Conservation (phyloP, 495 filamentous ascomycete species). For the Neurospora hispaniola region DNA sequence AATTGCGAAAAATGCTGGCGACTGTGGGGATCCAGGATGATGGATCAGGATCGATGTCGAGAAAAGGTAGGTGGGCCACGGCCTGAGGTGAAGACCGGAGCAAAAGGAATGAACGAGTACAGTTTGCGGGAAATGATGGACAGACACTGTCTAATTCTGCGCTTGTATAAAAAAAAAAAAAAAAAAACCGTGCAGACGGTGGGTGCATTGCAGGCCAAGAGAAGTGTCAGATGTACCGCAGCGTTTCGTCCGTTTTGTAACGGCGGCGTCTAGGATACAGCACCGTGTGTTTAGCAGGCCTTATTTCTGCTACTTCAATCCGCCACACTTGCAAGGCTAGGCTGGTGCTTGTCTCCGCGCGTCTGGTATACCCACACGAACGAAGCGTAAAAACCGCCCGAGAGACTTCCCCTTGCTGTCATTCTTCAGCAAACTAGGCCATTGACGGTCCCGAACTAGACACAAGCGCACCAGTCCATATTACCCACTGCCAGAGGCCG, state of each 20-base stretch:
- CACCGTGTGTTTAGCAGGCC: neutral
- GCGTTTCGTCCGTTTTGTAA: neutral
- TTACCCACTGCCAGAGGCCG: neutral
- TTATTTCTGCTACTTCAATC: neutral
- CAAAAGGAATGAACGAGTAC: neutral
- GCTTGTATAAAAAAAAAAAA: neutral
- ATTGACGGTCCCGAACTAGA: neutral
- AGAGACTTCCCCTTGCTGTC: neutral
- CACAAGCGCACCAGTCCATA: neutral
- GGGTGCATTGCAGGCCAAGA: neutral
- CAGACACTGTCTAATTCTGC: neutral
- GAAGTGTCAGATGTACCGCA: neutral
- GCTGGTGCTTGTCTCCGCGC: neutral
- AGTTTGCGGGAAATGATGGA: neutral
- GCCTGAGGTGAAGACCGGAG: neutral
- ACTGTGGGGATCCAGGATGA: neutral
- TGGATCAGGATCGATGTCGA: neutral
- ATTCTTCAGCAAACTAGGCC: neutral
- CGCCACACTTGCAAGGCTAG: neutral
- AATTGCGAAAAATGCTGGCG: neutral
- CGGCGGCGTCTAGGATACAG: neutral
- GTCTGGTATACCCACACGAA: neutral
- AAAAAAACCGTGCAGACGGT: neutral
- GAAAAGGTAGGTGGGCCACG: neutral
- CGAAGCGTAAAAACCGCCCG: neutral